These are phyloP conservation scores for Quercus suber DNA, from an alignment of 306 rosid species.

Conservation along the genomic window DNA sequence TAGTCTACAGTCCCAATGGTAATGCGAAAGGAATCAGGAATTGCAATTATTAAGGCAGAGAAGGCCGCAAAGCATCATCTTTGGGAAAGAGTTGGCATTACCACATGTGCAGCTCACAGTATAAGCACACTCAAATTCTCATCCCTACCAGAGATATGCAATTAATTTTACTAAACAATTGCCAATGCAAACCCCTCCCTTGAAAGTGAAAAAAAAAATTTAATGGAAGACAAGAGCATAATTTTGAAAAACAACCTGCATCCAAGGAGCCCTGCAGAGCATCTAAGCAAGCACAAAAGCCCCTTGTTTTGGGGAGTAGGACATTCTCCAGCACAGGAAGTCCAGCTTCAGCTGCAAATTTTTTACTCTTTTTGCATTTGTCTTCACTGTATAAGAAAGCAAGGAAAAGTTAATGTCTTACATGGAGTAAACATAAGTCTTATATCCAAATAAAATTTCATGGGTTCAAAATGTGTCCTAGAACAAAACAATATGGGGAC, in stretches of 20 bases:
- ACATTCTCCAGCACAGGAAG: constrained; percentile 75
- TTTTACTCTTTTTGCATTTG: constrained; percentile 62
- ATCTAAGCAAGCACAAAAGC: constrained; percentile 84
- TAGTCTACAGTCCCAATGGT: not conserved
- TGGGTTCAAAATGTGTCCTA: not conserved
- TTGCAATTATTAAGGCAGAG: not conserved
- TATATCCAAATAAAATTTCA: not conserved
- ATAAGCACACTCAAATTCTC: not conserved
- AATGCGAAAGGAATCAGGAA: not conserved
- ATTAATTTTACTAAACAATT: not conserved
- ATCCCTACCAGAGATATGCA: not conserved
- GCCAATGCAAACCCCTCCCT: not conserved
- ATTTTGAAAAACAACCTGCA: constrained; percentile 58
- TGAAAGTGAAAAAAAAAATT: not conserved
- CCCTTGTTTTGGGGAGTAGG: constrained; percentile 85
- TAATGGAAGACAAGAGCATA: not conserved
- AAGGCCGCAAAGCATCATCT: not conserved
- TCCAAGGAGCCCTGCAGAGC: constrained; percentile 65
- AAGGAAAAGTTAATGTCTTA: constrained; percentile 11
- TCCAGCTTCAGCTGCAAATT: constrained; percentile 70
- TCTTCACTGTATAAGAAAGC: constrained; percentile 52
- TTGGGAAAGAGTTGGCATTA: not conserved
- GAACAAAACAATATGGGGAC: not conserved
- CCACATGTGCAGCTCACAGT: not conserved
- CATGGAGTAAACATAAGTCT: not conserved